phyloP scores from a whole-genome alignment of 2,329 filamentous ascomycete genomes.

The Talaromyces pinophilus region DNA sequence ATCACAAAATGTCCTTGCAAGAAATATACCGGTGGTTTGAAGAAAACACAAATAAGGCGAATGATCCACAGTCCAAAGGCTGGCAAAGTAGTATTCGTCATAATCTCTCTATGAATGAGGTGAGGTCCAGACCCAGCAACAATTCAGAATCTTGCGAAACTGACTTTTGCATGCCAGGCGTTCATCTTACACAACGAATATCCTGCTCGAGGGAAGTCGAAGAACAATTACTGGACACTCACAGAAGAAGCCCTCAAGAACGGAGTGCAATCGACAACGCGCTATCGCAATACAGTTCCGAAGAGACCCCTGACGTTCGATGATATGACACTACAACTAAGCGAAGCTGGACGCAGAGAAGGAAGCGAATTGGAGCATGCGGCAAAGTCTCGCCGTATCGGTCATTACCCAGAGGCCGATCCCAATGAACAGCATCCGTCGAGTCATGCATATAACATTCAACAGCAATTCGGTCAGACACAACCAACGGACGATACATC shows the following conservation, averaged over 20 bases:
- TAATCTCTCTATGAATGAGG: constrained; percentile 92
- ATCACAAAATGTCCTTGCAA: constrained; percentile 73
- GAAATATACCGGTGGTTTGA: constrained; percentile 91
- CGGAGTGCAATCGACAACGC: constrained; percentile 21
- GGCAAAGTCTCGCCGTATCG: constrained; percentile 3
- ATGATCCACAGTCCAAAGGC: constrained; percentile 62
- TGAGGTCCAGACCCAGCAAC: constrained; percentile 51
- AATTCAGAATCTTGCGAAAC: neutral
- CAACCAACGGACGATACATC: neutral
- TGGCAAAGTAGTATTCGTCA: constrained; percentile 97
- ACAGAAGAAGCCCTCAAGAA: constrained; percentile 19
- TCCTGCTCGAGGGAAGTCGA: constrained; percentile 14
- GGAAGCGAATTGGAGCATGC: neutral
- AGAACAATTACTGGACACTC: constrained; percentile 21
- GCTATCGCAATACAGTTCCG: constrained; percentile 2
- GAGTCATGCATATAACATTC: neutral
- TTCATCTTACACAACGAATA: constrained; percentile 25
- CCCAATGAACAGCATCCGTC: neutral
- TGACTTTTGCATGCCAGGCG: constrained; percentile 25
- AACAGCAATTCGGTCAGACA: neutral
- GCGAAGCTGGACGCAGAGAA: neutral
- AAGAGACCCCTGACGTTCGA: constrained; percentile 2
- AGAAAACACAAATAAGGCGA: constrained; percentile 75
- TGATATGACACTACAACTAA: neutral
- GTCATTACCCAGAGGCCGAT: neutral